phyloP scores from a whole-genome alignment of 805 yeast genomes.

The Peterozyma xylosa region DNA sequence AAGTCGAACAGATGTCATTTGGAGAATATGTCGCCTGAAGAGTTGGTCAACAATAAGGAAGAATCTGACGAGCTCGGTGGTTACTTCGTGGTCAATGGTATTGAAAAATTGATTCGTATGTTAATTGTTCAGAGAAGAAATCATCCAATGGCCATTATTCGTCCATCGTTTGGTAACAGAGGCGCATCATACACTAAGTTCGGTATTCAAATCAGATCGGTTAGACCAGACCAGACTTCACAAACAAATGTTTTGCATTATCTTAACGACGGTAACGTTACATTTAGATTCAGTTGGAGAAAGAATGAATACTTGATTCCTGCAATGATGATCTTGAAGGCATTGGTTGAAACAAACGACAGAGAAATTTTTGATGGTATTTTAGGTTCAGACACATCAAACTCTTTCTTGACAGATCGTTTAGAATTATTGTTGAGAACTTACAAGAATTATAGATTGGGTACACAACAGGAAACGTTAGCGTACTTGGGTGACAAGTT shows the following conservation, averaged over 20 bases:
- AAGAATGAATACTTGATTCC: conserved; percentile 94
- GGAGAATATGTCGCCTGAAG: conserved; percentile 73
- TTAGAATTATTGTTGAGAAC: conserved; percentile 86
- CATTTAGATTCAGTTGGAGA: conserved; percentile 95
- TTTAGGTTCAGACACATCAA: conserved; percentile 77
- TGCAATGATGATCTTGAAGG: conserved; percentile 86
- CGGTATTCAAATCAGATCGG: conserved; percentile 92
- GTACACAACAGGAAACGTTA: conserved; percentile 81
- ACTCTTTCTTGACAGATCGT: conserved; percentile 97
- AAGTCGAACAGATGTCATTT: conserved; percentile 88
- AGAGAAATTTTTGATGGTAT: conserved; percentile 95
- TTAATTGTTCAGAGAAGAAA: conserved; percentile 95
- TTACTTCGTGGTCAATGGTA: conserved; percentile 92
- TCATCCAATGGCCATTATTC: conserved; percentile 95
- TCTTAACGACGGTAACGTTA: conserved; percentile 90
- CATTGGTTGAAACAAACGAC: conserved; percentile 84
- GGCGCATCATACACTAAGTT: conserved; percentile 83
- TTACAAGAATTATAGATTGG: conserved; percentile 72
- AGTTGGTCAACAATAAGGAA: conserved; percentile 72
- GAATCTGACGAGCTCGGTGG: conserved; percentile 97
- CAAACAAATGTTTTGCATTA: conserved; percentile 97
- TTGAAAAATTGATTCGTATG: conserved; percentile 94
- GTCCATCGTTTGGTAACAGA: conserved; percentile 91
- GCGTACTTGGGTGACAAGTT: conserved; percentile 95
- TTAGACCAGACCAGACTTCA: conserved; percentile 95